Evolutionary conservation across 164 flowering plant genomes (phyloP).

Genomic region (Annona cherimola): DNA sequence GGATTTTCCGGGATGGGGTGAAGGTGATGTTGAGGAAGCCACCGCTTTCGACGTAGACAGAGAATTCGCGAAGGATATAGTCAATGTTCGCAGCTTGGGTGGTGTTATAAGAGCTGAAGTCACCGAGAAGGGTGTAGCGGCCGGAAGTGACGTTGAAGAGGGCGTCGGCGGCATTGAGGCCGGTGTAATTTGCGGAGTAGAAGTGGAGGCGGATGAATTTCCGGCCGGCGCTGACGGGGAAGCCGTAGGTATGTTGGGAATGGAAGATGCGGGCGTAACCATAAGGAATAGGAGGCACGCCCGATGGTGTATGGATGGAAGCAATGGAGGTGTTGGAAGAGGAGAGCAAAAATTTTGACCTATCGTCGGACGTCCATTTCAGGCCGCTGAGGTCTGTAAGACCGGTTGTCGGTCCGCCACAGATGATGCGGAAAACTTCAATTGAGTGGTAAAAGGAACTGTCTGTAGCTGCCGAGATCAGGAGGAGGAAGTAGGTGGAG

Average conservation of each 20-base stretch:
- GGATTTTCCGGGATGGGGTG: slow-evolving; percentile 31
- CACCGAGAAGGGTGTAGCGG: slow-evolving; percentile 46
- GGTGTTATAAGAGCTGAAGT: slow-evolving; percentile 54
- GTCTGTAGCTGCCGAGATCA: slow-evolving; percentile 1
- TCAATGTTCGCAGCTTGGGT: slow-evolving; percentile 47
- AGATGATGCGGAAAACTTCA: slow-evolving; percentile 5
- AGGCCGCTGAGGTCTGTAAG: not conserved
- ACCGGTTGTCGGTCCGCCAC: not conserved
- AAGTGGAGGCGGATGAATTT: slow-evolving; percentile 84
- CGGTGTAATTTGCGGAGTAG: slow-evolving; percentile 27
- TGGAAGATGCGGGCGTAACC: slow-evolving; percentile 68
- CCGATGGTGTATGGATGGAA: slow-evolving; percentile 43
- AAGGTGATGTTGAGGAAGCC: slow-evolving; percentile 31
- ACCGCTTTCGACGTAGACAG: slow-evolving; percentile 23
- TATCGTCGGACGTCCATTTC: slow-evolving; percentile 61
- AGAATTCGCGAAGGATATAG: slow-evolving; percentile 39
- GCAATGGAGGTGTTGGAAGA: slow-evolving; percentile 28
- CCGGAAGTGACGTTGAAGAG: slow-evolving; percentile 54
- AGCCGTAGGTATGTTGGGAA: slow-evolving; percentile 56
- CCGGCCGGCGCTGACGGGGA: slow-evolving; percentile 72
- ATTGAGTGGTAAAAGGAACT: not conserved
- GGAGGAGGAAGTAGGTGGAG: not conserved
- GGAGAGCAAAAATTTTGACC: slow-evolving; percentile 40
- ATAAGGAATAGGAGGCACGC: slow-evolving; percentile 61
- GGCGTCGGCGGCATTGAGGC: slow-evolving; percentile 22